These are phyloP conservation scores for Fragilaria crotonensis DNA, from an alignment of 108 stramenopile genomes.

Conservation along the genomic window DNA sequence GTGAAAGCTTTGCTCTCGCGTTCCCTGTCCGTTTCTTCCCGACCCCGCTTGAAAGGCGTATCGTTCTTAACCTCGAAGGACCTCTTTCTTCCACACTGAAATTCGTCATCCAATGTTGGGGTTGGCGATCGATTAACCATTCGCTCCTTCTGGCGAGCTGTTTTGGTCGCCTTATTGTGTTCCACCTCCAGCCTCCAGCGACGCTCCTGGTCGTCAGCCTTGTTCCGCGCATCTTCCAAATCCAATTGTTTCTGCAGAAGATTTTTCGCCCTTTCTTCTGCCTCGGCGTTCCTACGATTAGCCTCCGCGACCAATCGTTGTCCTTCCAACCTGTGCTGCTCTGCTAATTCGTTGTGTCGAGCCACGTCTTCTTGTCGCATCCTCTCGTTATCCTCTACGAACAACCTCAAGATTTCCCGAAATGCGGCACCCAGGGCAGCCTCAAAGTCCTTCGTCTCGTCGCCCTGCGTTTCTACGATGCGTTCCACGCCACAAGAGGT, in stretches of 20 bases:
- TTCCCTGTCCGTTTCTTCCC: background rate
- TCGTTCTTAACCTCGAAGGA: background rate
- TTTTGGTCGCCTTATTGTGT: background rate
- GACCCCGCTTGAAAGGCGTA: background rate
- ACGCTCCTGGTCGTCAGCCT: too few species aligned
- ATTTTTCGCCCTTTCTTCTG: constrained; percentile 4
- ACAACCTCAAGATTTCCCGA: background rate
- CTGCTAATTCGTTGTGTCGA: background rate
- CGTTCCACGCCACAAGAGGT: too few species aligned
- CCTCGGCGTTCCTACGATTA: constrained; percentile 3
- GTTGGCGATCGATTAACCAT: background rate
- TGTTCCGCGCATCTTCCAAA: too few species aligned
- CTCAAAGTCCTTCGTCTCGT: background rate
- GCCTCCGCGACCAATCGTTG: background rate
- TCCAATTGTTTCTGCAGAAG: too few species aligned
- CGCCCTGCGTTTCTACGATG: background rate
- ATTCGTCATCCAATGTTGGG: background rate
- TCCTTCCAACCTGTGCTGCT: background rate
- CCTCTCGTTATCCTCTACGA: background rate
- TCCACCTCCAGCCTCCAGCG: background rate
- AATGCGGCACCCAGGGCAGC: background rate
- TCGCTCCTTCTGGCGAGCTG: background rate
- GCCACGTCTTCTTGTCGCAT: background rate
- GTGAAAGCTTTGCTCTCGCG: constrained; percentile 13
- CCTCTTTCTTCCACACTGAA: background rate